phyloP scores from a whole-genome alignment of 495 filamentous ascomycete species.

The Penicillium antarcticum region DNA sequence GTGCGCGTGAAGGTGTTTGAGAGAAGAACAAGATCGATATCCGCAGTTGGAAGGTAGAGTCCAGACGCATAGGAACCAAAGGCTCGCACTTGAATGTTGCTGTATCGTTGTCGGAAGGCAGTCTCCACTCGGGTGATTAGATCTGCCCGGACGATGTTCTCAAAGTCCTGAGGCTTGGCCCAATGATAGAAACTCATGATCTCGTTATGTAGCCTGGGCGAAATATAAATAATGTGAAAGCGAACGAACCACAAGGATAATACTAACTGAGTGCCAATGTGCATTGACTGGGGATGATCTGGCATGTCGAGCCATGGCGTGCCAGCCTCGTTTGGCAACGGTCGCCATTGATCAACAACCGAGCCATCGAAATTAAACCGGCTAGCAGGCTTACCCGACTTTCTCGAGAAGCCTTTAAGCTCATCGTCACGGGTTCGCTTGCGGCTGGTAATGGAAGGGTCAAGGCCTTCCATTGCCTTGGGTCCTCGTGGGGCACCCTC shows the following conservation, averaged over 20 bases:
- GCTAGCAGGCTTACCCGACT: slow-evolving; percentile 40
- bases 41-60: slow-evolving; percentile 84
- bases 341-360: slow-evolving; percentile 57
- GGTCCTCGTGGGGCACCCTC: slow-evolving; percentile 35
- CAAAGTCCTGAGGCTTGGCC: slow-evolving; percentile 71
- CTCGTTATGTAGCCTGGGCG: slow-evolving; percentile 67
- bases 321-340: slow-evolving; percentile 36
- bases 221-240: not conserved
- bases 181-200: slow-evolving; percentile 86
- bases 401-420: slow-evolving; percentile 50
- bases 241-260: not conserved
- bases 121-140: slow-evolving; percentile 62
- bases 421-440: slow-evolving; percentile 73
- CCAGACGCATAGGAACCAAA: slow-evolving; percentile 93
- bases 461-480: slow-evolving; percentile 11
- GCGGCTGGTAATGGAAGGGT: slow-evolving; percentile 45
- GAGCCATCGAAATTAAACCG: slow-evolving; percentile 42
- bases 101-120: slow-evolving; percentile 49
- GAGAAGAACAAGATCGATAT: slow-evolving; percentile 90
- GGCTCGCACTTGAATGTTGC: slow-evolving; percentile 56
- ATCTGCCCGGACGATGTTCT: slow-evolving; percentile 67
- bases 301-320: slow-evolving; percentile 59
- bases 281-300: slow-evolving; percentile 17
- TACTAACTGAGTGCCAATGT: slow-evolving; percentile 32
- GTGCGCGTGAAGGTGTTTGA: slow-evolving; percentile 55